Conservation (phyloP, 169 alveolate species). For the Plasmodium inui region DNA sequence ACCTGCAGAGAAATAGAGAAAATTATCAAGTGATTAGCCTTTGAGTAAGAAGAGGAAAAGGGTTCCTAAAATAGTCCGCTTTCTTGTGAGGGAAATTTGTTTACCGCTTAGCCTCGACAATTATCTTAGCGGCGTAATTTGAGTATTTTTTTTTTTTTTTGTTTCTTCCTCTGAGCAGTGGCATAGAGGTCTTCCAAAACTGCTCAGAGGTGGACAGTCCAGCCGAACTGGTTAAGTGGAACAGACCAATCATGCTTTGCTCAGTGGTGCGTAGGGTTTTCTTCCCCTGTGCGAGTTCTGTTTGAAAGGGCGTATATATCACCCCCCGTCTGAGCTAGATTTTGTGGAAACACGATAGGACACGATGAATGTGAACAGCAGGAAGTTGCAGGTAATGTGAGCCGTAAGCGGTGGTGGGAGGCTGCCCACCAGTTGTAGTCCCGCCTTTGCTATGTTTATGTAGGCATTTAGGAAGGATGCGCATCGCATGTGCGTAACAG, state of each 20-base stretch:
- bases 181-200: too few relatives aligned
- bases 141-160: background rate
- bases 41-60: background rate
- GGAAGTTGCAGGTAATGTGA: slow-evolving; percentile 52
- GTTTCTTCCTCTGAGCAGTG: background rate
- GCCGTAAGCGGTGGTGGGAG: background rate
- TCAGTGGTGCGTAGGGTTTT: background rate
- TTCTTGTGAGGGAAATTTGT: background rate
- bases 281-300: background rate
- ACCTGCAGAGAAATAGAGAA: background rate
- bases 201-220: background rate
- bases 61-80: background rate
- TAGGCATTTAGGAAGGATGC: background rate
- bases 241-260: background rate
- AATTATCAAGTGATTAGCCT: background rate
- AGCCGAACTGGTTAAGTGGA: background rate
- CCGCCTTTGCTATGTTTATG: background rate
- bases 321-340: background rate
- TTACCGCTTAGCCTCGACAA: background rate
- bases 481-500: background rate
- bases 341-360: background rate
- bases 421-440: background rate
- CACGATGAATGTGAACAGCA: slow-evolving; percentile 48
- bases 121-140: background rate
- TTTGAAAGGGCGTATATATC: background rate